Base-by-base conservation (phyloP, 495 filamentous ascomycete genomes). In the Lasiosphaeria miniovina region DNA sequence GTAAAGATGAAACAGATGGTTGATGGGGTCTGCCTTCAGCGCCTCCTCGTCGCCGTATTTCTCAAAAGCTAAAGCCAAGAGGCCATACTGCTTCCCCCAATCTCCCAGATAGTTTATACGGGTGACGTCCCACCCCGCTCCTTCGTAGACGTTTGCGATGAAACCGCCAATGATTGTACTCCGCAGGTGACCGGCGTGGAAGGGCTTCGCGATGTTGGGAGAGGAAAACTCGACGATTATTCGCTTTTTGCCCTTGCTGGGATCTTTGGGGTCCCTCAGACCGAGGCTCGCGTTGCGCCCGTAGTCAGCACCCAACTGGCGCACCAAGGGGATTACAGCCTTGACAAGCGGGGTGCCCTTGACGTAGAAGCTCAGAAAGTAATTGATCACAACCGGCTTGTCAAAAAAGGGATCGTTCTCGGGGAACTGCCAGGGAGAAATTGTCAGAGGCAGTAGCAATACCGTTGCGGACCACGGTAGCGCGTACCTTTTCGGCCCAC, bases 361-460 rank as follows among this genome's bases (percentile, higher is more conserved):
- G 79, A 88, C 88, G 80, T 88, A 94, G 80, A 98, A 96, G 64
- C 87, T 84, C 12, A 98, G 65, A 66, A 90, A 93, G 50, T 84
- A 80, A 55, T 86, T 88, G 59, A 73, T 66, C 14, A 77, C 73
- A 24, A 75, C 77, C 2, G 90, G 90, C 57, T 87, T 88, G 55
- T 86, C 75, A 64, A 94, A 76, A 49, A 94, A 81, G 36, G 78
- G 76, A 45, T 91, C 85, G 58, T 86, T 88, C 55, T 89, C 86
- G 45, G 91, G 90, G 72, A 90, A 93, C 79, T 87, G 56, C 4
- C 38, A 3, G 34, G 4, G n/a, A 36, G 12, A n/a, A 17, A n/a
- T 56, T 7, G 15, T 56, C 14, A 38, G 12, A 48, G 12, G 31
- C 4, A 24, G 15, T 1, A 43, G n/a, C n/a, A 6, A 43, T 7